Evolutionary conservation across 2,329 filamentous ascomycete species (phyloP).

Genomic region (Acephala macrosclerotiorum): DNA sequence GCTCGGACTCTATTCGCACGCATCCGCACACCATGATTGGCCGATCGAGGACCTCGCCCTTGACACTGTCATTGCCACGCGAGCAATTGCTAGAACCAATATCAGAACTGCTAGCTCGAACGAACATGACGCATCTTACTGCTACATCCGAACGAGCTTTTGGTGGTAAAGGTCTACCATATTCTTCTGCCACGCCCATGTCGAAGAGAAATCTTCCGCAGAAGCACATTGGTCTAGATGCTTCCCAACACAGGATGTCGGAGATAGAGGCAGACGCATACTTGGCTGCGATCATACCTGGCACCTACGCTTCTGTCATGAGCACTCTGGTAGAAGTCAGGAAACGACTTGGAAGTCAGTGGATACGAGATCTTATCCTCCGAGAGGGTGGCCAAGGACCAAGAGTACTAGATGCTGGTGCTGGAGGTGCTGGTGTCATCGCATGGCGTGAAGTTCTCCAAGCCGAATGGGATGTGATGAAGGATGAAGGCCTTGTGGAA

Average conservation of each 20-base stretch:
- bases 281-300: conserved; percentile 73
- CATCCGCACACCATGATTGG: conserved; percentile 79
- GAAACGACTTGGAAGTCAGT: conserved; percentile 73
- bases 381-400: conserved; percentile 62
- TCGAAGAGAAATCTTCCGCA: conserved; percentile 63
- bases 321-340: conserved; percentile 76
- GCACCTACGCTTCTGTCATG: conserved; percentile 72
- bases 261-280: conserved; percentile 80
- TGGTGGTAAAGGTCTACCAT: conserved; percentile 78
- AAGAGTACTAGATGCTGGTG: conserved; percentile 76
- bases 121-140: conserved; percentile 77
- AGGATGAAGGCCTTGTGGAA: conserved; percentile 53
- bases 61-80: conserved; percentile 78
- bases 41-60: conserved; percentile 76
- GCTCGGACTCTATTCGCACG: conserved; percentile 57
- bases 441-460: conserved; percentile 81
- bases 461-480: conserved; percentile 81
- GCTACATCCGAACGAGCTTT: conserved; percentile 77
- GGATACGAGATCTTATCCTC: conserved; percentile 70
- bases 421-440: conserved; percentile 74
- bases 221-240: conserved; percentile 69
- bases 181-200: conserved; percentile 76
- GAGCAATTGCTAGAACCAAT: conserved; percentile 75
- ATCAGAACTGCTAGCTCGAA: conserved; percentile 68
- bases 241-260: conserved; percentile 71